A percentile compares a stretch with the other conserved stretches of the same genome.
phyloP scores from a whole-genome alignment of 495 filamentous ascomycete genomes.

The Hypoxylon lenormandii region DNA sequence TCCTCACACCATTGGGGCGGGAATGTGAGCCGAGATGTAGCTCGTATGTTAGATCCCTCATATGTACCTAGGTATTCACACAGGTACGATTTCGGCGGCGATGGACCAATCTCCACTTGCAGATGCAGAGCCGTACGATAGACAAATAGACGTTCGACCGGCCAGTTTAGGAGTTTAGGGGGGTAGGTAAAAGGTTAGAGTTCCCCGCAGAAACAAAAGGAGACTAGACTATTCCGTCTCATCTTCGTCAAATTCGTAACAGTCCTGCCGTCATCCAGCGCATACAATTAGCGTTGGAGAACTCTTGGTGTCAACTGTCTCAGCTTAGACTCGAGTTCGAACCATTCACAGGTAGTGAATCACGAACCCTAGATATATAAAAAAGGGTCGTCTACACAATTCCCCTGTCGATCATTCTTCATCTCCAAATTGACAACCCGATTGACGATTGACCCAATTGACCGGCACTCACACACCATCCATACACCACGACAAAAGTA shows the following conservation, averaged over 20 bases:
- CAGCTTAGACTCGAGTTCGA: no score
- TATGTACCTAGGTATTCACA: no score
- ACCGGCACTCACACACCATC: slow-evolving; percentile 3
- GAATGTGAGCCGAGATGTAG: neutral
- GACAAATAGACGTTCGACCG: neutral
- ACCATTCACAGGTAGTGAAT: neutral
- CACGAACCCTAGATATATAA: neutral
- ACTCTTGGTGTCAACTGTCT: neutral
- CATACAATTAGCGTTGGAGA: neutral
- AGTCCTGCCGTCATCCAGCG: neutral
- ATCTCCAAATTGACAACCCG: slow-evolving; percentile 20
- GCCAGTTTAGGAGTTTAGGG: neutral
- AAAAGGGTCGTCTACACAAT: neutral
- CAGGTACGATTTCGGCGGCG: no score
- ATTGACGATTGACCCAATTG: neutral
- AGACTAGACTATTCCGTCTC: slow-evolving; percentile 3
- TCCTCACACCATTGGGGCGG: neutral
- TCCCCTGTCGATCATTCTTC: slow-evolving; percentile 45
- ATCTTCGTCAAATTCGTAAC: neutral
- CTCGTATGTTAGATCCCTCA: neutral
- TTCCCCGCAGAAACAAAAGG: slow-evolving; percentile 7
- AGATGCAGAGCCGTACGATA: no score
- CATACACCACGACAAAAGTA: neutral
- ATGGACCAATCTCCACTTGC: no score
- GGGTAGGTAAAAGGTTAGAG: neutral